A percentile compares a stretch with the other conserved stretches of the same genome.
phyloP scores from a whole-genome alignment of 2,329 filamentous ascomycete genomes.

The Neoscytalidium dimidiatum region DNA sequence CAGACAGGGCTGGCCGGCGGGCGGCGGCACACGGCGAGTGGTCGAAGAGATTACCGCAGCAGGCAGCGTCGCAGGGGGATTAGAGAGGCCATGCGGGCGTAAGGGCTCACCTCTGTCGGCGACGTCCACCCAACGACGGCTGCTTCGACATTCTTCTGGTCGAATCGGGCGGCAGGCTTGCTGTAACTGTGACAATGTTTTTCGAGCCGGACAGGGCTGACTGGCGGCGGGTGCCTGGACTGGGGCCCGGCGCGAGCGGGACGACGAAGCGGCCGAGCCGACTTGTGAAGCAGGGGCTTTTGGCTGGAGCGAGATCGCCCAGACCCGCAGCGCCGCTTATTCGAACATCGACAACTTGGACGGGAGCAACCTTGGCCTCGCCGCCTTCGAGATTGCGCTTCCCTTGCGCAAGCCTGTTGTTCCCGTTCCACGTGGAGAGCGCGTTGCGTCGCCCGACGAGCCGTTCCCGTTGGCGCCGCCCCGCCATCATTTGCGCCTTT shows the following conservation, averaged over 20 bases:
- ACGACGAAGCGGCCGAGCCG: not conserved
- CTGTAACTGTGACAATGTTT: no score
- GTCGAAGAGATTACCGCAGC: no score
- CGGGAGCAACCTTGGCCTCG: slow-evolving; percentile 10
- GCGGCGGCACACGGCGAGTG: no score
- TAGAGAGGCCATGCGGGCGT: no score
- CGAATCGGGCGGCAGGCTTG: no score
- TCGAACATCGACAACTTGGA: slow-evolving; percentile 1
- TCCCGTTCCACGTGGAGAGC: not conserved
- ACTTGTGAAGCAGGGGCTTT: not conserved
- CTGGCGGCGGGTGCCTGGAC: not conserved
- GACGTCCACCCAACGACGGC: no score
- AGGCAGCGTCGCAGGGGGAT: no score
- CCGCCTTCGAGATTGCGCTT: slow-evolving; percentile 8
- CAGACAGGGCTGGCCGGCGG: no score
- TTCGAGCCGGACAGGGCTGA: not conserved
- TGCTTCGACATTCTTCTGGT: no score
- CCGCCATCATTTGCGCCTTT: not conserved
- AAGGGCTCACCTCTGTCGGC: no score
- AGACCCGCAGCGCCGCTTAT: slow-evolving; percentile 10
- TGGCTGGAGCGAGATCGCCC: not conserved
- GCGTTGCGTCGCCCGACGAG: not conserved
- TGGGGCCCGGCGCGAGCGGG: no score
- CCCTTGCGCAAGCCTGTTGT: not conserved
- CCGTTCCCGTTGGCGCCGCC: not conserved